Evolutionary conservation across 805 yeast species (phyloP).

Genomic region (Ogataea degrootiae): DNA sequence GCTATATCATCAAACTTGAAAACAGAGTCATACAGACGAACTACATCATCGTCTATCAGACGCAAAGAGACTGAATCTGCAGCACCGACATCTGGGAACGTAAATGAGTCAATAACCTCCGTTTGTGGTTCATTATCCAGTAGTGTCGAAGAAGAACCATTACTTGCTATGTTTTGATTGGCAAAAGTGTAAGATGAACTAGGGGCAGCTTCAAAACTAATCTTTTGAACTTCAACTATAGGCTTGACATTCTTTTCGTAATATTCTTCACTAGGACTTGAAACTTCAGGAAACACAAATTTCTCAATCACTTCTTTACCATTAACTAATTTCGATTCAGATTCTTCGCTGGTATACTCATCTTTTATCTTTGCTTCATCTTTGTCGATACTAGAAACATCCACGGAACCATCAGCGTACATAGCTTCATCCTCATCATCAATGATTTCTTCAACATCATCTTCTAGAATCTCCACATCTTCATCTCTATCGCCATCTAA

Average conservation of each 20-base stretch:
- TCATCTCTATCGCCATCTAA: background rate
- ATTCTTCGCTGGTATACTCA: too few relatives aligned
- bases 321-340: background rate
- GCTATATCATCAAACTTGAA: background rate
- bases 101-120: conserved; percentile 19
- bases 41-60: conserved; percentile 10
- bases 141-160: background rate
- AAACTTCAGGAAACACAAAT: conserved; percentile 15
- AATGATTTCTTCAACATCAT: background rate
- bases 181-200: too few relatives aligned
- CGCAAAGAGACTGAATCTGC: conserved; percentile 7
- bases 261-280: background rate
- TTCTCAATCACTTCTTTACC: conserved; percentile 12
- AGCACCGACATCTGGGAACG: conserved; percentile 18
- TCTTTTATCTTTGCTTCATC: too few relatives aligned
- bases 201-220: too few relatives aligned
- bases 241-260: too few relatives aligned
- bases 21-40: conserved; percentile 10
- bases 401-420: background rate
- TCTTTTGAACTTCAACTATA: too few relatives aligned
- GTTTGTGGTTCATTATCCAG: conserved; percentile 1
- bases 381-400: conserved; percentile 2
- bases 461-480: background rate
- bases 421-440: background rate
- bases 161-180: too few relatives aligned